Evolutionary conservation across 352 stramenopile species (phyloP).

Genomic region (Phytophthora quininea): DNA sequence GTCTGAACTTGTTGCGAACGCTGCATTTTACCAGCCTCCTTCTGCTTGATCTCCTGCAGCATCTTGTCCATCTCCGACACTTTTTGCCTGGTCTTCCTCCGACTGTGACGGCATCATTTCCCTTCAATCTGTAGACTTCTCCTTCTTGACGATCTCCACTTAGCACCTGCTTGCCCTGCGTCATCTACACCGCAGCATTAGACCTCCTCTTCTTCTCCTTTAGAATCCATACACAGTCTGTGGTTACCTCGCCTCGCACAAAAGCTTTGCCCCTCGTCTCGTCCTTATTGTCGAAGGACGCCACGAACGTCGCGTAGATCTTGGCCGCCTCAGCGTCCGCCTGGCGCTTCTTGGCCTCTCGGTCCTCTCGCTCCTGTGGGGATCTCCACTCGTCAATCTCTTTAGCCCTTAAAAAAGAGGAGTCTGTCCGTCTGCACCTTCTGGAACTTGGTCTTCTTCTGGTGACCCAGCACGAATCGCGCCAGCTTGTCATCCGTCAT

Average conservation of each 20-base stretch:
- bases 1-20: constrained; percentile 18
- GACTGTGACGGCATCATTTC: constrained; percentile 8
- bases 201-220: neutral
- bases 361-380: constrained; percentile 73
- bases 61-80: constrained; percentile 73
- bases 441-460: constrained; percentile 90
- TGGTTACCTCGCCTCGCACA: constrained; percentile 43
- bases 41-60: constrained; percentile 77
- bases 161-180: constrained; percentile 13
- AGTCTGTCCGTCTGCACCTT: constrained; percentile 41
- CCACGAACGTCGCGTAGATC: constrained; percentile 91
- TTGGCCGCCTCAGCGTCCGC: constrained; percentile 86
- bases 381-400: constrained; percentile 5
- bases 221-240: neutral
- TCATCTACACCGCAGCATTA: neutral
- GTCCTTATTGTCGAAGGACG: constrained; percentile 87
- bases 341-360: constrained; percentile 82
- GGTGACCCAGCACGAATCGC: constrained; percentile 74
- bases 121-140: constrained; percentile 48
- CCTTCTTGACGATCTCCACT: constrained; percentile 1
- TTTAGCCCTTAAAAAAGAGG: neutral
- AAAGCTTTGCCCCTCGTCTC: constrained; percentile 67
- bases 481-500: constrained; percentile 84
- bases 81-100: constrained; percentile 28
- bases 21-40: constrained; percentile 34